Evolutionary conservation across 1,139 yeast genomes (phyloP), one percentile per base, ranked within the genome.

Genomic region (Trichomonascaceae sp.): DNA sequence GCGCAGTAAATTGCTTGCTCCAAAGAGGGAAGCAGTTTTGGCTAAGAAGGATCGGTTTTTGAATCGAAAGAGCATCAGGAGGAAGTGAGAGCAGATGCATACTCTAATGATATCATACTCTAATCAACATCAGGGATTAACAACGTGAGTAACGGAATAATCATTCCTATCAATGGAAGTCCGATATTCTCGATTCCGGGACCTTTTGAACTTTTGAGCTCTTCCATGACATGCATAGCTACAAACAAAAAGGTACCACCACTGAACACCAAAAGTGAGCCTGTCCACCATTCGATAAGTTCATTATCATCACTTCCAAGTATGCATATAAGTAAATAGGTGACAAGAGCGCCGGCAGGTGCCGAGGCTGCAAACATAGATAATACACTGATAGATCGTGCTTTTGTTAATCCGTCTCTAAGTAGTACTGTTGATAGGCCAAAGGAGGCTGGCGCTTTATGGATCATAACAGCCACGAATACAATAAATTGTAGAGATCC

Each of bases 161-260:
- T 46, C 72, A 70, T 67, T 32, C 74, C 74, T 8, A 61, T 43
- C 10, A 65, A 57, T 7, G 69, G 60, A n/a, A 62, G 22, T 57
- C 46, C 49, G 63, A 59, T 43, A 53, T 60, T 53, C 56, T 60
- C 20, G 52, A 46, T 55, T 49, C 6, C 46, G 1, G 45, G 44
- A 2, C 38, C 22, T 8, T 50, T 32, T 17, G 38, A 24, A 8
- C 55, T 53, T 15, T 55, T 59, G 24, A 71, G 63, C 44, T 76
- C 80, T 50, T 74, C 68, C 73, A 82, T 75, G 3, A 85, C 81
- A 65, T 85, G 88, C 57, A 81, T 74, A 13, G 88, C 86, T 38
- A 86, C 87, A 61, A 78, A 86, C 36, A 85, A 66, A 63, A 86
- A 86, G 0, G 89, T 84, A 5, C 95, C 95, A 5, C 86, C 87